Percentiles rank a stretch among this genome's conserved stretches.
Conservation (phyloP, 345 rosid genomes). For the Aethionema arabicum region DNA sequence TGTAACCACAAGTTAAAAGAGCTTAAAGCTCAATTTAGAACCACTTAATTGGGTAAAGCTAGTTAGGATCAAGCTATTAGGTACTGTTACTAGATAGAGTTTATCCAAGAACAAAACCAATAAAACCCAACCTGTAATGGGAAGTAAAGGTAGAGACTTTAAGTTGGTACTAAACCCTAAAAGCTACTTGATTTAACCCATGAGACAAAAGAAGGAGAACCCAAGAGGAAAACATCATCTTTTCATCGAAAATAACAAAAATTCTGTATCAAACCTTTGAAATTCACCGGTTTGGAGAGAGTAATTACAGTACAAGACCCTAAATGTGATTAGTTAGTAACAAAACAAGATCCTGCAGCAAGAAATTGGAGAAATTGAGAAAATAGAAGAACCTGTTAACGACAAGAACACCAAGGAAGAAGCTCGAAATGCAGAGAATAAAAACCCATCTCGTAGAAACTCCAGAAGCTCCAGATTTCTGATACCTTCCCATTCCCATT, state of each 20-base stretch:
- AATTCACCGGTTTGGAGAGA: conserved; percentile 29
- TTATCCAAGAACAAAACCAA: conserved; percentile 8
- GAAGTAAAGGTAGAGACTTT: not conserved
- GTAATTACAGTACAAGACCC: not conserved
- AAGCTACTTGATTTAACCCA: not conserved
- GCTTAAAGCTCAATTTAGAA: not conserved
- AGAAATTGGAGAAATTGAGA: conserved; percentile 11
- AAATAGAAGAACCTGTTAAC: conserved; percentile 40
- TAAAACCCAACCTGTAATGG: not conserved
- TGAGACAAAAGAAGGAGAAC: not conserved
- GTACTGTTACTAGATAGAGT: no score
- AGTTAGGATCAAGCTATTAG: conserved; percentile 5
- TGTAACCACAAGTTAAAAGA: not conserved
- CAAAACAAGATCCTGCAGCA: conserved; percentile 42
- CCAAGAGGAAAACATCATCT: not conserved
- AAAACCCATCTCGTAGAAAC: conserved; percentile 56
- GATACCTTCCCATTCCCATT: conserved; percentile 39
- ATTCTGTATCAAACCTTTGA: conserved; percentile 21
- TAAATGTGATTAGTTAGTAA: conserved; percentile 30
- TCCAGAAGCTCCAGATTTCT: conserved; percentile 48
- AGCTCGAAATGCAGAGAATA: conserved; percentile 62
- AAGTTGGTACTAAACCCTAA: no score
- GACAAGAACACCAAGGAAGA: conserved; percentile 58
- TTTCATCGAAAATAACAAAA: conserved; percentile 7
- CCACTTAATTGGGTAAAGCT: not conserved